A percentile compares a stretch with the other conserved stretches of the same genome.
phyloP scores from a whole-genome alignment of 495 filamentous ascomycete genomes.

The Penicillium herquei region DNA sequence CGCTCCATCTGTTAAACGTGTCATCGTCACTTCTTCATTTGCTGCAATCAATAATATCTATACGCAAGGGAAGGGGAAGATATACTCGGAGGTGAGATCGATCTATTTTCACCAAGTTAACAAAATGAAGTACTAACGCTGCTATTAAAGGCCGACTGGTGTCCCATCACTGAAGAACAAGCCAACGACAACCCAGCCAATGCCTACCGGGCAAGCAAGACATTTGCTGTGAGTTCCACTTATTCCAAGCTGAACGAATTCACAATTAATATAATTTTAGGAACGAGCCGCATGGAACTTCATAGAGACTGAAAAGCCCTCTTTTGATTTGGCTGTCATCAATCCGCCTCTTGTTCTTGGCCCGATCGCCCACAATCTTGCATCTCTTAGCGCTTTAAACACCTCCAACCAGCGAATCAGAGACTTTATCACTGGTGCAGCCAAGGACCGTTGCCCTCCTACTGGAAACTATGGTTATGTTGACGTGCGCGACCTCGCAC shows the following conservation, averaged over 20 bases:
- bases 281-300: constrained; percentile 68
- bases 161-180: constrained; percentile 66
- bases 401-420: constrained; percentile 55
- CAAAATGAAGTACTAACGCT: not conserved
- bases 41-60: constrained; percentile 60
- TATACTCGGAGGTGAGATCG: constrained; percentile 54
- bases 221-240: constrained; percentile 27
- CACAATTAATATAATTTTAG: not conserved
- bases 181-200: constrained; percentile 38
- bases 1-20: constrained; percentile 46
- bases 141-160: constrained; percentile 59
- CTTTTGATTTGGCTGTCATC: constrained; percentile 61
- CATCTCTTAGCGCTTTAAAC: constrained; percentile 51
- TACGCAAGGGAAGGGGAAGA: constrained; percentile 35
- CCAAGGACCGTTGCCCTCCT: constrained; percentile 51
- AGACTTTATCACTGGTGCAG: constrained; percentile 50
- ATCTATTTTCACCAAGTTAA: not conserved
- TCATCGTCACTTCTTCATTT: constrained; percentile 74
- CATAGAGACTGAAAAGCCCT: constrained; percentile 58
- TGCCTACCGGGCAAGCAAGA: constrained; percentile 50
- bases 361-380: constrained; percentile 51
- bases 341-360: constrained; percentile 62
- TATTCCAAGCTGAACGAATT: not conserved
- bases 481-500: constrained; percentile 58
- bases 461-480: constrained; percentile 50